Evolutionary conservation across 2,329 filamentous ascomycete species (phyloP).

Genomic region (Talaromyces pinophilus): DNA sequence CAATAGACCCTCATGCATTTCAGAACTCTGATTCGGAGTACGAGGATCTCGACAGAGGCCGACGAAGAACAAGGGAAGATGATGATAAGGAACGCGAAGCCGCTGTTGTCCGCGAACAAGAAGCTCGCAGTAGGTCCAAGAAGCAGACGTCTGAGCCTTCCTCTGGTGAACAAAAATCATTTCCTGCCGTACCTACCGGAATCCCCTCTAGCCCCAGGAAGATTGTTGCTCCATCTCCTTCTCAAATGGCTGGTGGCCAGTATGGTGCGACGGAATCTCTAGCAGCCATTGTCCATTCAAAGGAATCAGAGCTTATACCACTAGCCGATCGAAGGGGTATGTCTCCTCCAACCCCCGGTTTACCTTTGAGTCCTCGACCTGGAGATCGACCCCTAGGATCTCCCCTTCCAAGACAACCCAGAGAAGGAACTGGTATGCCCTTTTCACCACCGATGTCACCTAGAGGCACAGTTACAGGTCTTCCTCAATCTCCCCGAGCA

Average conservation of each 20-base stretch:
- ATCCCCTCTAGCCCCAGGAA: constrained; percentile 63
- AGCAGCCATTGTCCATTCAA: constrained; percentile 36
- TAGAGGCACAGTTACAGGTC: constrained; percentile 50
- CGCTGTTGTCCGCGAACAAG: constrained; percentile 66
- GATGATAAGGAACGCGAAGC: constrained; percentile 78
- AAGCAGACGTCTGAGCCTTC: constrained; percentile 63
- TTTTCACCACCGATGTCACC: constrained; percentile 71
- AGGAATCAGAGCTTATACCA: constrained; percentile 27
- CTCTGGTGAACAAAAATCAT: constrained; percentile 41
- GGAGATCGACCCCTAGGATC: constrained; percentile 61
- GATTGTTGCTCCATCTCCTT: constrained; percentile 38
- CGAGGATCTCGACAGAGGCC: constrained; percentile 75
- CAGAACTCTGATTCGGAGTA: constrained; percentile 81
- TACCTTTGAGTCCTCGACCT: constrained; percentile 63
- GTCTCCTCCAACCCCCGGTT: constrained; percentile 58
- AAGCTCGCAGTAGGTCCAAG: constrained; percentile 71
- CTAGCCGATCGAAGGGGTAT: constrained; percentile 41
- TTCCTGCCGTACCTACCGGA: constrained; percentile 23
- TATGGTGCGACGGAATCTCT: constrained; percentile 33
- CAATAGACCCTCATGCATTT: constrained; percentile 47
- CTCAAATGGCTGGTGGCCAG: constrained; percentile 28
- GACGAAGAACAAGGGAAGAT: constrained; percentile 81
- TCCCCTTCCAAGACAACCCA: constrained; percentile 59
- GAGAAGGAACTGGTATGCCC: constrained; percentile 51
- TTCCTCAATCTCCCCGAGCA: constrained; percentile 70